These are phyloP conservation scores for Suillus subluteus DNA, from an alignment of 768 basidiomycete species.

Conservation along the genomic window DNA sequence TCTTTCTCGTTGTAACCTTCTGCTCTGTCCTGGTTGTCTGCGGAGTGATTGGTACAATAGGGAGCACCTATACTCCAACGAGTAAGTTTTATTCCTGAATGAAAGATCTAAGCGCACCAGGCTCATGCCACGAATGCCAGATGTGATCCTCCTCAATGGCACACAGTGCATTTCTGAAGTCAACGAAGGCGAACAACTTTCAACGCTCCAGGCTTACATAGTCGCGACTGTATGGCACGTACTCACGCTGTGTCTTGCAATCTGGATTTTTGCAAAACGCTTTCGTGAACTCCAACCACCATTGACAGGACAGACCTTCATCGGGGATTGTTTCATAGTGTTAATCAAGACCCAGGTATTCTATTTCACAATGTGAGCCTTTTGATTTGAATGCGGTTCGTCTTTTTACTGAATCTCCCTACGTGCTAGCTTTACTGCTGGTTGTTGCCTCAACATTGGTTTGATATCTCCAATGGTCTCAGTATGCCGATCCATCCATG, in stretches of 20 bases:
- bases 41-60: background rate
- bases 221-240: background rate
- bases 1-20: background rate
- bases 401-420: background rate
- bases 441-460: background rate
- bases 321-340: background rate
- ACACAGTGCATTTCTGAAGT: background rate
- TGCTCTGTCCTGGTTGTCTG: background rate
- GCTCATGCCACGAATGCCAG: background rate
- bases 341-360: background rate
- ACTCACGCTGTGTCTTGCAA: background rate
- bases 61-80: background rate
- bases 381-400: background rate
- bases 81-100: background rate
- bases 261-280: background rate
- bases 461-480: background rate
- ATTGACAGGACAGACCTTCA: background rate
- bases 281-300: background rate
- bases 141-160: background rate
- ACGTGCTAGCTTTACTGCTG: background rate
- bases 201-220: background rate
- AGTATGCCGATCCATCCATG: background rate
- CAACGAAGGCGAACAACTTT: background rate
- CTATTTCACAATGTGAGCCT: background rate
- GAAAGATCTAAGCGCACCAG: background rate